phyloP scores from a whole-genome alignment of 805 yeast genomes.

The Saccharomycopsis vini region DNA sequence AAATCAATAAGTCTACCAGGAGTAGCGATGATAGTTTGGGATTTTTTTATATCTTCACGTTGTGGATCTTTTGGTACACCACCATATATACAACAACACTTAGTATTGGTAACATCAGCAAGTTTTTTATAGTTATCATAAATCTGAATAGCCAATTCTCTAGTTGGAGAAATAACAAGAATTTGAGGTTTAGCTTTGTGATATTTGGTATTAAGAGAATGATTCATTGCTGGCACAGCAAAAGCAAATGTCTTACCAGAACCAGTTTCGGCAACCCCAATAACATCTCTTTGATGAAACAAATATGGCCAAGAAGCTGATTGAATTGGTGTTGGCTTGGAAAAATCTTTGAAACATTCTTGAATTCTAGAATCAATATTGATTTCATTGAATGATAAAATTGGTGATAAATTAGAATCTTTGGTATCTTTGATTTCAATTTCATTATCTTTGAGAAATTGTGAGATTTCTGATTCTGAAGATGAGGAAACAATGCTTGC shows the following conservation, averaged over 20 bases:
- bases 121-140: conserved; percentile 68
- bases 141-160: conserved; percentile 94
- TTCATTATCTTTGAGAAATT: conserved; percentile 61
- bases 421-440: conserved; percentile 69
- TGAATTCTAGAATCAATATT: conserved; percentile 47
- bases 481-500: conserved; percentile 29
- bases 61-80: conserved; percentile 97
- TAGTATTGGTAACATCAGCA: conserved; percentile 50
- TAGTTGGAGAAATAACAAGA: conserved; percentile 87
- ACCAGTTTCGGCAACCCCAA: conserved; percentile 98
- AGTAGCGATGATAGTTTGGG: conserved; percentile 87
- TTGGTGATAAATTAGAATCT: conserved; percentile 50
- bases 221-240: conserved; percentile 92
- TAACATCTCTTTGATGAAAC: conserved; percentile 68
- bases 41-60: conserved; percentile 52
- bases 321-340: conserved; percentile 93
- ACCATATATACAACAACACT: conserved; percentile 85
- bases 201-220: conserved; percentile 34
- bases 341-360: conserved; percentile 58
- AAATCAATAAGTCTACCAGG: conserved; percentile 96
- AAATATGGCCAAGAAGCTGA: conserved; percentile 91
- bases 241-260: conserved; percentile 97
- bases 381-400: conserved; percentile 58
- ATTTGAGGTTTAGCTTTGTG: conserved; percentile 51
- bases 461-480: conserved; percentile 48